Conservation (phyloP, 176 grass and related monocot genomes). For the Sorghum bicolor region Sorghum_bicolor_NCBIv3 NC_012870.2:71785501-71786000, state of each 20-base stretch:
- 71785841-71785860: conserved; percentile 17
- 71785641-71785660: neutral
- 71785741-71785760: conserved; percentile 1
- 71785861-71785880: neutral
- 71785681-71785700: neutral
- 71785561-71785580: neutral
- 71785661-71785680: neutral
- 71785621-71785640: neutral
- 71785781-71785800: neutral
- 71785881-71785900: neutral
- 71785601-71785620: neutral
- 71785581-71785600: neutral
- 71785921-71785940: neutral
- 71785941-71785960: neutral
- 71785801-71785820: too few relatives aligned
- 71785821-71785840: neutral
- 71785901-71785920: neutral
- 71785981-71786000: conserved; percentile 43
- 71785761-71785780: neutral
- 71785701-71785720: neutral
- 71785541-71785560: neutral
- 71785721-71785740: neutral
- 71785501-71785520: neutral
- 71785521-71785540: neutral
- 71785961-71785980: conserved; percentile 9